phyloP scores from a whole-genome alignment of 225 moss, liverwort and hornwort genomes.

The Climacium dendroides region DNA sequence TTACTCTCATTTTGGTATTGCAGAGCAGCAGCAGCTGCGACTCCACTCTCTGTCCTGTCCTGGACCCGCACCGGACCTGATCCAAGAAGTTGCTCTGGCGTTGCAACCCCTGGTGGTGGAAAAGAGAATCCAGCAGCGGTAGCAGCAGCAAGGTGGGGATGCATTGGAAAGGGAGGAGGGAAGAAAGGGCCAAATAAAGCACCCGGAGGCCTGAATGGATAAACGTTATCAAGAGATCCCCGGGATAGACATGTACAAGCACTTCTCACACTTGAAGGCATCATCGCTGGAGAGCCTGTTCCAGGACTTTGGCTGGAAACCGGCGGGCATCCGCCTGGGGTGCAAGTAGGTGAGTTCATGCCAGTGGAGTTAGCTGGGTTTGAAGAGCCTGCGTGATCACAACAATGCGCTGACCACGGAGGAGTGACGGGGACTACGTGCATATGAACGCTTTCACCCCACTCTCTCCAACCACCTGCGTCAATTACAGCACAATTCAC shows the following conservation, averaged over 20 bases:
- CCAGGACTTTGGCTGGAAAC: slow-evolving; percentile 18
- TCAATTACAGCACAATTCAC: not conserved
- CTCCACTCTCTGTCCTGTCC: slow-evolving; percentile 42
- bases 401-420: slow-evolving; percentile 33
- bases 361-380: slow-evolving; percentile 7
- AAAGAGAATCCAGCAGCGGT: slow-evolving; percentile 38
- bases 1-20: slow-evolving; percentile 93
- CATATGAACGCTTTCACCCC: slow-evolving; percentile 40
- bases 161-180: slow-evolving; percentile 57
- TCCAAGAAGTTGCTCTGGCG: slow-evolving; percentile 35
- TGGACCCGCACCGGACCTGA: slow-evolving; percentile 21
- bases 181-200: slow-evolving; percentile 66
- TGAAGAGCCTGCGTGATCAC: slow-evolving; percentile 25
- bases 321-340: slow-evolving; percentile 26
- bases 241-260: slow-evolving; percentile 39
- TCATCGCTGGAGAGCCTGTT: slow-evolving; percentile 20
- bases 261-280: slow-evolving; percentile 8
- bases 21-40: slow-evolving; percentile 70
- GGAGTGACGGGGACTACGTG: slow-evolving; percentile 17
- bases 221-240: slow-evolving; percentile 34
- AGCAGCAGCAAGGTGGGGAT: slow-evolving; percentile 34
- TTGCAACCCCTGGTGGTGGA: slow-evolving; percentile 9
- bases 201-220: slow-evolving; percentile 44
- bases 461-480: slow-evolving; percentile 82
- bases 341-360: slow-evolving; percentile 15